Percentiles rank a stretch among this genome's conserved stretches.
Evolutionary conservation across 805 yeast species (phyloP).

Genomic region (Myxozyma lipomycoides): DNA sequence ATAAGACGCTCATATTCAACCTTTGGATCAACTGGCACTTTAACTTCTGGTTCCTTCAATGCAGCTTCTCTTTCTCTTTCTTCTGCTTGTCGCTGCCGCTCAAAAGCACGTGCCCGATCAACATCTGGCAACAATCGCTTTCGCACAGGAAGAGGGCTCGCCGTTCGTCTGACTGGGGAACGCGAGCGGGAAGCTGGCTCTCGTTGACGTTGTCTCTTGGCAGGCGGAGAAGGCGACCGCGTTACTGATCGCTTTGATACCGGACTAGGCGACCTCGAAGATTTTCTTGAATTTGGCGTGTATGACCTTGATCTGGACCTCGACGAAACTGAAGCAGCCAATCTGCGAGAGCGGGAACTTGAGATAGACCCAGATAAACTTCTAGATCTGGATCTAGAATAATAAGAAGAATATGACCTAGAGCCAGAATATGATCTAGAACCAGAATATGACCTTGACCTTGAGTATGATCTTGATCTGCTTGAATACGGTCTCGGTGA

Average conservation of each 20-base stretch:
- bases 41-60: slow-evolving; percentile 21
- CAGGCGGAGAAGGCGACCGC: slow-evolving; percentile 7
- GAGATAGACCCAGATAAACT: slow-evolving; percentile 1
- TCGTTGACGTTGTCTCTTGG: background rate
- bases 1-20: slow-evolving; percentile 41
- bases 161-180: background rate
- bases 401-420: background rate
- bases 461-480: too few species aligned
- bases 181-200: slow-evolving; percentile 4
- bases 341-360: slow-evolving; percentile 1
- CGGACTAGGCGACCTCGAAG: background rate
- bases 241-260: background rate
- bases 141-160: slow-evolving; percentile 3
- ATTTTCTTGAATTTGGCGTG: background rate
- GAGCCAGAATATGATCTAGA: slow-evolving; percentile 3
- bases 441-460: slow-evolving; percentile 3
- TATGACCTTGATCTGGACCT: slow-evolving; percentile 2
- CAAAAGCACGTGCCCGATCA: slow-evolving; percentile 30
- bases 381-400: slow-evolving; percentile 8
- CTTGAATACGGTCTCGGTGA: too few species aligned
- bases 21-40: slow-evolving; percentile 30
- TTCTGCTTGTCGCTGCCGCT: slow-evolving; percentile 27
- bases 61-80: background rate
- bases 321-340: slow-evolving; percentile 8
- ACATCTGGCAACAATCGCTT: slow-evolving; percentile 28